Evolutionary conservation across 768 basidiomycete genomes (phyloP).

Genomic region (Pisolithus sp.): DNA sequence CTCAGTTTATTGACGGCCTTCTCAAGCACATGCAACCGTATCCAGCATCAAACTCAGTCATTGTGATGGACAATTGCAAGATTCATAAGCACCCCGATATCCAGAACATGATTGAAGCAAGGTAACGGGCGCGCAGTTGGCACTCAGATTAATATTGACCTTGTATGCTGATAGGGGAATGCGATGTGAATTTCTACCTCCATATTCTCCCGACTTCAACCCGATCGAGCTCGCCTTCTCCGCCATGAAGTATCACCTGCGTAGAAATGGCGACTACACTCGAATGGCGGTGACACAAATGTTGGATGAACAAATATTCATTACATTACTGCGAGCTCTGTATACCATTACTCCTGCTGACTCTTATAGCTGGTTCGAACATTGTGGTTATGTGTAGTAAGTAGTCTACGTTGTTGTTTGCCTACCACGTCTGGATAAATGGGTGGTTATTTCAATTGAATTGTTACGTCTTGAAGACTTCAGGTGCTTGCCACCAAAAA

Average conservation of each 20-base stretch:
- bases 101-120: not conserved
- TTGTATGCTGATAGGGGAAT: too few species aligned
- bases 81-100: conserved; percentile 29
- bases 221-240: conserved; percentile 30
- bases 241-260: conserved; percentile 19
- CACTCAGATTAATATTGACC: too few species aligned
- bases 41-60: conserved; percentile 28
- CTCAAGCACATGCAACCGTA: conserved; percentile 29
- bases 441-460: too few species aligned
- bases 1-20: conserved; percentile 3
- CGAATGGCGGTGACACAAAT: conserved; percentile 5
- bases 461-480: too few species aligned
- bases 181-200: conserved; percentile 3
- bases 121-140: too few species aligned
- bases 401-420: not conserved
- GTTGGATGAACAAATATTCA: conserved; percentile 12
- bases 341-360: conserved; percentile 13
- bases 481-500: too few species aligned
- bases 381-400: not conserved
- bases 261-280: conserved; percentile 10
- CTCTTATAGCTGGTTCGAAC: conserved; percentile 10
- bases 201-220: conserved; percentile 12
- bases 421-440: not conserved
- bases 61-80: conserved; percentile 34
- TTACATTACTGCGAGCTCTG: conserved; percentile 13